Base-by-base conservation (phyloP, 306 rosid species). In the Quercus variabilis region DNA sequence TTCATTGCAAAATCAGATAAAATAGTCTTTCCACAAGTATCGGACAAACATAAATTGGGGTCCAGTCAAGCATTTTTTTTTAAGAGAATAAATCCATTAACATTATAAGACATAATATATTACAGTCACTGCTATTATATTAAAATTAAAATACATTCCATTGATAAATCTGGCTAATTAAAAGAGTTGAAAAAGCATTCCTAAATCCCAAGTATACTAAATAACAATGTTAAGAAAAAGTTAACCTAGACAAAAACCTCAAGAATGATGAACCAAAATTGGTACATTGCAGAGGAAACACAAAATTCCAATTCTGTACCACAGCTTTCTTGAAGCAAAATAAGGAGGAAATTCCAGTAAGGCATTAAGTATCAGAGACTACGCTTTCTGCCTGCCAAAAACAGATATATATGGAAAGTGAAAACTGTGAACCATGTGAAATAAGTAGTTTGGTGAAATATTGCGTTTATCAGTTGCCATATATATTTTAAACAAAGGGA, bases 311-410 rank as follows among this genome's bases (percentile, higher is more conserved):
- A 19, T 67, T 31, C 46, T 35, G 72, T 19, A 19, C 72, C 72
- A 19, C 21, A 35, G 72, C 51, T 67, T 67, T 35, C 52, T 64
- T 6, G 70, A 46, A 35, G 72, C 52, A 67, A 33, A 67, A 67
- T 4, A 18, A 31, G 72, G 72, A 10, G 11, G 72, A 35, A 64
- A 35, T 10, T 68, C 28, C 72, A 19, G 26, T 1, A 9, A 68
- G 72, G 38, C 72, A 19, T 67, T 28, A 33, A 67, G 46, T 25
- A 17, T 31, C 54, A 31, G 31, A 65, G 71, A 41, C 74, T 77
- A 55, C 55, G 14, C 54, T 67, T 77, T 77, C 71, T 77, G 65
- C 80, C 80, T 77, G 80, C 26, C 62, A 68, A 55, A 54, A 3
- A 30, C 3, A 49, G 54, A 55, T 12, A 62, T 62, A 5, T 18